A percentile compares a stretch with the other conserved stretches of the same genome.
Conservation (phyloP, 331 rosid genomes). For the Quercus tomentella region DNA sequence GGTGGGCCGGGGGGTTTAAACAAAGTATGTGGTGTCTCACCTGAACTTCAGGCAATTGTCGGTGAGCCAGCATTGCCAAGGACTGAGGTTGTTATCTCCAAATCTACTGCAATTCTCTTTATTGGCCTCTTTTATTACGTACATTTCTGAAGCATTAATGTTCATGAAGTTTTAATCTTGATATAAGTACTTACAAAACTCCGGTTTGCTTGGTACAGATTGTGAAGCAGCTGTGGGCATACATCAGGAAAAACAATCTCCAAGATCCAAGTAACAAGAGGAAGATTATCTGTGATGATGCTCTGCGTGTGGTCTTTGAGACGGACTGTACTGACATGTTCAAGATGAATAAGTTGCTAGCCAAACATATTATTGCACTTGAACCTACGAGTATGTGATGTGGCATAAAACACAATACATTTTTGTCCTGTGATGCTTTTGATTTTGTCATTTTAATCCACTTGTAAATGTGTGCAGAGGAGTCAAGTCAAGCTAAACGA, state of each 20-base stretch:
- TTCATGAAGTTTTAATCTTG: neutral
- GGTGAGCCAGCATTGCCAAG: constrained; percentile 74
- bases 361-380: constrained; percentile 77
- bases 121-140: neutral
- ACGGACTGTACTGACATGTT: constrained; percentile 91
- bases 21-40: constrained; percentile 80
- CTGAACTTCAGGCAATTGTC: constrained; percentile 65
- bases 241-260: constrained; percentile 81
- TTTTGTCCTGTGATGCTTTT: neutral
- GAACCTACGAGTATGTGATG: constrained; percentile 58
- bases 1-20: constrained; percentile 78
- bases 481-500: constrained; percentile 50
- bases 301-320: constrained; percentile 77
- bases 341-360: constrained; percentile 82
- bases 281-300: constrained; percentile 81
- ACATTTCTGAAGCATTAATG: neutral
- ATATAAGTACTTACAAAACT: neutral
- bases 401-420: neutral
- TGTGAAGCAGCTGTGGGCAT: constrained; percentile 91
- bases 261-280: constrained; percentile 88
- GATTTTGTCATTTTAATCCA: neutral
- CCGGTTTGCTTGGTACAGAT: constrained; percentile 41
- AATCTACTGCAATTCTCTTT: neutral
- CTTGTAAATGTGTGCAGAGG: constrained; percentile 35
- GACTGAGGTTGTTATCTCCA: constrained; percentile 55